phyloP scores from a whole-genome alignment of 2,329 filamentous ascomycete genomes.

The Rhexocercosporidium sp. region DNA sequence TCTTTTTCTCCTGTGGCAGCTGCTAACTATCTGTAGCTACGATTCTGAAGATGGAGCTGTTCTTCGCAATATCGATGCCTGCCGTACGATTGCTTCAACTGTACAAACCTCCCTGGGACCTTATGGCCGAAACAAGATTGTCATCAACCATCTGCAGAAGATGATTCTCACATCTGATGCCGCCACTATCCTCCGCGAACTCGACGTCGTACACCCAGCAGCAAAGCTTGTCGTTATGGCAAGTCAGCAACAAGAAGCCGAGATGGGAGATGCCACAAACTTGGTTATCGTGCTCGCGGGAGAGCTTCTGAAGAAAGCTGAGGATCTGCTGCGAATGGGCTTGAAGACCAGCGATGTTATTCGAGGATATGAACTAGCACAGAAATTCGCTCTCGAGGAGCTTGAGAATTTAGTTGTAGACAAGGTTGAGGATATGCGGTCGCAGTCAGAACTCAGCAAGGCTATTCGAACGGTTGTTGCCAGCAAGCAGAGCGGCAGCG shows the following conservation, averaged over 20 bases:
- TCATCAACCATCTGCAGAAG: constrained; percentile 99
- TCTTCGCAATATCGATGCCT: constrained; percentile 97
- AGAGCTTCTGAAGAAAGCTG: constrained; percentile 94
- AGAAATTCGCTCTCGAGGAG: constrained; percentile 82
- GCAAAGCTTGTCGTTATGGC: constrained; percentile 99
- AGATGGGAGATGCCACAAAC: constrained; percentile 99
- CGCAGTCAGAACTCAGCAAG: constrained; percentile 86
- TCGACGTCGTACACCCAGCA: constrained; percentile 97
- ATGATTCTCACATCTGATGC: constrained; percentile 99
- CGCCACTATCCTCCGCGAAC: constrained; percentile 93
- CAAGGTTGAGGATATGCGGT: constrained; percentile 83
- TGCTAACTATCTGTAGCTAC: constrained; percentile 69
- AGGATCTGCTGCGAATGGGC: constrained; percentile 95
- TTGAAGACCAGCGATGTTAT: constrained; percentile 98
- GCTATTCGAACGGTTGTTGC: constrained; percentile 94
- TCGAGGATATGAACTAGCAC: constrained; percentile 92
- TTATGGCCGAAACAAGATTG: constrained; percentile 98
- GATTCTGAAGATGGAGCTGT: constrained; percentile 99
- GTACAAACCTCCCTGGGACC: constrained; percentile 97
- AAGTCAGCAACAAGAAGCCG: constrained; percentile 96
- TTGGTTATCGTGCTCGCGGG: constrained; percentile 95
- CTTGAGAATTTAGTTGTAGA: constrained; percentile 91
- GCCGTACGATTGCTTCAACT: constrained; percentile 91
- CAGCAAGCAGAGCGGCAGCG: constrained; percentile 94
- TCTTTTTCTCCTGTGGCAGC: constrained; percentile 9